A percentile compares a stretch with the other conserved stretches of the same genome.
These are phyloP conservation scores for Aquilaria malaccensis DNA, from an alignment of 345 rosid genomes.

Conservation along the genomic window DNA sequence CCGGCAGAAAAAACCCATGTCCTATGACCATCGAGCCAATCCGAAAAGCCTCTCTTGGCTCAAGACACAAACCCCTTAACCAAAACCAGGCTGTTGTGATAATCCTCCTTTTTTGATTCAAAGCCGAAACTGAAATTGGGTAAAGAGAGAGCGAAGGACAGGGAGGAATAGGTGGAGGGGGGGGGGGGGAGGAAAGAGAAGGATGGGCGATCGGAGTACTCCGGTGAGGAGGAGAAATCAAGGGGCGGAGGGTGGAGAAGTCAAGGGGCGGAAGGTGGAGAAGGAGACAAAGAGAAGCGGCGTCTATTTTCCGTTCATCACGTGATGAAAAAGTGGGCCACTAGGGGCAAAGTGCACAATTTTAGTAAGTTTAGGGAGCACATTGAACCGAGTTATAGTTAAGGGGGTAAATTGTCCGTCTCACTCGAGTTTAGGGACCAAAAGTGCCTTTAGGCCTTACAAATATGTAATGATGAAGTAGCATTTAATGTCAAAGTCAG, in stretches of 20 bases:
- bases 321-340: too few species aligned
- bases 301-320: too few species aligned
- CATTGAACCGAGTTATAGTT: too few species aligned
- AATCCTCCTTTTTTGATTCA: conserved; percentile 38
- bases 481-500: background rate
- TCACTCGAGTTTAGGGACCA: too few species aligned
- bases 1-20: conserved; percentile 48
- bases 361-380: too few species aligned
- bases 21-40: conserved; percentile 35
- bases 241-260: background rate
- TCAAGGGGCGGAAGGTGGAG: conserved; percentile 4
- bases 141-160: conserved; percentile 44
- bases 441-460: too few species aligned
- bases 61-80: conserved; percentile 38
- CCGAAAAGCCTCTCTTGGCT: conserved; percentile 52
- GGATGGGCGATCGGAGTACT: conserved; percentile 48
- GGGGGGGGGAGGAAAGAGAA: conserved; percentile 39
- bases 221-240: conserved; percentile 27
- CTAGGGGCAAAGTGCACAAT: too few species aligned
- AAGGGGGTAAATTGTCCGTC: too few species aligned
- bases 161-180: conserved; percentile 7
- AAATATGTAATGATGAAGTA: background rate
- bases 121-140: conserved; percentile 67
- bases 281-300: background rate
- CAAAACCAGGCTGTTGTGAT: conserved; percentile 18